Conservation (phyloP, 106 monocot species). For the Alisma plantagoaquatica region DNA sequence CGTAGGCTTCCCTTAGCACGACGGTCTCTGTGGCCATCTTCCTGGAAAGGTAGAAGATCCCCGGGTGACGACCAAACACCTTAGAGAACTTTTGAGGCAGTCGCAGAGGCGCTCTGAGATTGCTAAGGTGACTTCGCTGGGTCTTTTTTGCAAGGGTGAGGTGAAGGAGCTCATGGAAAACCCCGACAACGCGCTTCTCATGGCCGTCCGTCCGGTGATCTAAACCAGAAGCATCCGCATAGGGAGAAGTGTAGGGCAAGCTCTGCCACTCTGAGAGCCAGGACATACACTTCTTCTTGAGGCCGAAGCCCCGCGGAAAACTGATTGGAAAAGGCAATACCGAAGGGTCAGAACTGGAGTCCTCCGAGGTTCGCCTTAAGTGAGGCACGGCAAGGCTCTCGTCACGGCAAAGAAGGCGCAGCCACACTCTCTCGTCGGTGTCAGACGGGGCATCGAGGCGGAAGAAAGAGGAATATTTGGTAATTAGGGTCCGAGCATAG, state of each 20-base stretch:
- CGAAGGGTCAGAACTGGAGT: background rate
- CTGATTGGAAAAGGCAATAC: constrained; percentile 53
- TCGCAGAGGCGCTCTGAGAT: constrained; percentile 40
- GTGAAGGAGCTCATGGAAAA: constrained; percentile 87
- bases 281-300: constrained; percentile 45
- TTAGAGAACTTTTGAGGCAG: constrained; percentile 90
- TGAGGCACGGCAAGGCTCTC: constrained; percentile 43
- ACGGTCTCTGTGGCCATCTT: constrained; percentile 79
- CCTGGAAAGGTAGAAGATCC: constrained; percentile 79
- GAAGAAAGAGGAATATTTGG: constrained; percentile 37
- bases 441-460: constrained; percentile 7
- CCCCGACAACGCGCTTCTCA: constrained; percentile 83
- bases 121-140: constrained; percentile 57
- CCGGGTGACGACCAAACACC: constrained; percentile 84
- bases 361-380: constrained; percentile 21
- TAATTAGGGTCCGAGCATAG: constrained; percentile 32
- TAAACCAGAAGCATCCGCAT: constrained; percentile 24
- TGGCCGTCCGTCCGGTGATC: constrained; percentile 73
- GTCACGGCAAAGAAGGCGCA: constrained; percentile 49
- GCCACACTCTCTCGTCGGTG: constrained; percentile 39
- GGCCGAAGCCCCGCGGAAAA: constrained; percentile 60
- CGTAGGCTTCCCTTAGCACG: constrained; percentile 77
- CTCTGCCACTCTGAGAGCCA: constrained; percentile 85
- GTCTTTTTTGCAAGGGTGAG: constrained; percentile 77
- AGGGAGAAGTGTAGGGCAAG: constrained; percentile 77